A percentile compares a stretch with the other conserved stretches of the same genome.
Evolutionary conservation across 305 asterid genomes (phyloP).

Genomic region (Fraxinus greggii): DNA sequence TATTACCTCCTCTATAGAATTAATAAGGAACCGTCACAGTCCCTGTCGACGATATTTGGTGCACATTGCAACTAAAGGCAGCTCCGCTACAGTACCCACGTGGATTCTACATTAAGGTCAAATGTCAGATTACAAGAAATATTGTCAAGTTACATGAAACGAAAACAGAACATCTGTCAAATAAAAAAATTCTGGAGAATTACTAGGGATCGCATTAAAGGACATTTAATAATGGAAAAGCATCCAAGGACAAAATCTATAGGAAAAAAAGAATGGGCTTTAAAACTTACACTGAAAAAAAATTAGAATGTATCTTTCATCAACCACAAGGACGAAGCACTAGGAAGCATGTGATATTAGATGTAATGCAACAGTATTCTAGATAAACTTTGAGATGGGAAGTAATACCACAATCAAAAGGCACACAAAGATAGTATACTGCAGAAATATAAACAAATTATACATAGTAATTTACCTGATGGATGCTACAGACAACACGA

Average conservation of each 20-base stretch:
- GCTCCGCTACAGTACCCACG: conserved; percentile 79
- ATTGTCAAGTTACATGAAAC: not conserved
- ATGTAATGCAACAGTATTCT: not conserved
- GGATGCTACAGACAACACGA: too few relatives aligned
- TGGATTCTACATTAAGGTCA: conserved; percentile 61
- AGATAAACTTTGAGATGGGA: not conserved
- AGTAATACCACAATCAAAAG: conserved; percentile 8
- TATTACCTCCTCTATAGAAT: conserved; percentile 72
- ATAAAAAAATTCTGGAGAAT: not conserved
- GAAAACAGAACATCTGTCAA: not conserved
- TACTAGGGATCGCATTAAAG: not conserved
- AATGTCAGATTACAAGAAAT: conserved; percentile 26
- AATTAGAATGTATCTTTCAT: not conserved
- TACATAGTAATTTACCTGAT: too few relatives aligned
- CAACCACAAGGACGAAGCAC: not conserved
- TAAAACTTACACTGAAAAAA: not conserved
- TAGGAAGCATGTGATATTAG: not conserved
- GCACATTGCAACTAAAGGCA: conserved; percentile 94
- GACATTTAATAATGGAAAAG: not conserved
- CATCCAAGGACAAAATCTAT: not conserved
- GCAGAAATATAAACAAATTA: not conserved
- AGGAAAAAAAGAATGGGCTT: not conserved
- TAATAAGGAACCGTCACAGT: conserved; percentile 80
- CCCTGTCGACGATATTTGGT: conserved; percentile 89
- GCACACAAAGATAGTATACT: not conserved